Conservation (phyloP, 495 filamentous ascomycete species). For the Immersiella caudata region DNA sequence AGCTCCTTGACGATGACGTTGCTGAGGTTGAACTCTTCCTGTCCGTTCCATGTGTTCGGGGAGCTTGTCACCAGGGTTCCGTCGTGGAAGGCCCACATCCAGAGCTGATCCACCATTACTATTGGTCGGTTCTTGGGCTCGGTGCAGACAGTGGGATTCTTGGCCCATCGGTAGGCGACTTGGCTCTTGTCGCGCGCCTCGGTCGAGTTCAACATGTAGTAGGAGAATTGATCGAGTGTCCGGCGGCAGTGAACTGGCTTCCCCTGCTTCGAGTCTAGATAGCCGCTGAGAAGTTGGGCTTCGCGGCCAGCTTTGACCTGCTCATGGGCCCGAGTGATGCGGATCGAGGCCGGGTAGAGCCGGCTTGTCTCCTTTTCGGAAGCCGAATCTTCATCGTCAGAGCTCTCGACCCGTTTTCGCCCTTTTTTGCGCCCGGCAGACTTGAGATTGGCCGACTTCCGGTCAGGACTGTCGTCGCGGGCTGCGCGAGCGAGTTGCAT, state of each 20-base stretch:
- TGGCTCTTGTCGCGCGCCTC: slow-evolving; percentile 28
- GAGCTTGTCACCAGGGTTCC: slow-evolving; percentile 25
- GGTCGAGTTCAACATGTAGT: slow-evolving; percentile 29
- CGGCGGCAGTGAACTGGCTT: slow-evolving; percentile 29
- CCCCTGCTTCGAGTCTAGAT: slow-evolving; percentile 19
- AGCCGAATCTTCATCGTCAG: slow-evolving; percentile 19
- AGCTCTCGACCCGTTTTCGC: neutral
- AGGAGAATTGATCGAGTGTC: slow-evolving; percentile 27
- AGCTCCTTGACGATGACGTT: slow-evolving; percentile 18
- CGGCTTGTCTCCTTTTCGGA: slow-evolving; percentile 8
- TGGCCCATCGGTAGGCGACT: slow-evolving; percentile 27
- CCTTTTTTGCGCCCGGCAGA: neutral
- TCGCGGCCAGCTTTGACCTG: slow-evolving; percentile 15
- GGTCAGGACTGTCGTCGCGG: slow-evolving; percentile 15
- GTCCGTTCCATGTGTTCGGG: slow-evolving; percentile 22
- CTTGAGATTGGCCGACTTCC: neutral
- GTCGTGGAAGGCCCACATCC: slow-evolving; percentile 27
- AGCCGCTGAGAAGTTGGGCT: slow-evolving; percentile 18
- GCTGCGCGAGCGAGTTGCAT: slow-evolving; percentile 10
- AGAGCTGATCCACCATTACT: slow-evolving; percentile 31
- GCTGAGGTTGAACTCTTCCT: slow-evolving; percentile 26
- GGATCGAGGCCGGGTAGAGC: slow-evolving; percentile 4
- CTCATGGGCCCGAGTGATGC: slow-evolving; percentile 2
- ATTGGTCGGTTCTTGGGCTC: slow-evolving; percentile 24
- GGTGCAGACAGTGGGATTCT: slow-evolving; percentile 2